Percentiles rank a stretch among this genome's conserved stretches.
phyloP scores from a whole-genome alignment of 1,139 yeast species.

The Scheffersomyces segobiensis region DNA sequence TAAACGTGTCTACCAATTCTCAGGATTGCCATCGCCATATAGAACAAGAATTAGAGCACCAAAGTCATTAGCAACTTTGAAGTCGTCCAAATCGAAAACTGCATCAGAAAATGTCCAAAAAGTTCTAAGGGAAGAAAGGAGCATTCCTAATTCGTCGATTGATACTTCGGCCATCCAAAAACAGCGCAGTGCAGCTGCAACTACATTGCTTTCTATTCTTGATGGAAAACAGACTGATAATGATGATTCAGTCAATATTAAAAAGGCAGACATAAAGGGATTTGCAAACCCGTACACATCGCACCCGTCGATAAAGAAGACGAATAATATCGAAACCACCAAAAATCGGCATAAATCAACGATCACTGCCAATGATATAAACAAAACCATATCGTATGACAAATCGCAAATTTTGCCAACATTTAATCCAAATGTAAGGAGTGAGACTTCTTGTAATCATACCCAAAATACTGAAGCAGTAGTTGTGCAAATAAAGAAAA shows the following conservation, averaged over 20 bases:
- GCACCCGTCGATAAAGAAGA: constrained; percentile 19
- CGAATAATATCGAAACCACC: constrained; percentile 8
- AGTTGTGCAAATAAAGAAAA: not conserved
- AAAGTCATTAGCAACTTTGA: not conserved
- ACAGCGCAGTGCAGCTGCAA: constrained; percentile 64
- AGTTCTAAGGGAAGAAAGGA: not conserved
- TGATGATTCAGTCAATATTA: constrained; percentile 7
- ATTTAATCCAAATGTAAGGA: not conserved
- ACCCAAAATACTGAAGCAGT: not conserved
- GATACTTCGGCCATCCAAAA: constrained; percentile 6
- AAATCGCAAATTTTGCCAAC: constrained; percentile 29
- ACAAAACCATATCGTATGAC: constrained; percentile 37
- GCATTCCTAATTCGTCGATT: not conserved
- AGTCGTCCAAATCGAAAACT: not conserved
- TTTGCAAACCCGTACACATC: constrained; percentile 57
- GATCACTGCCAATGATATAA: constrained; percentile 38
- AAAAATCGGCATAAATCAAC: constrained; percentile 3
- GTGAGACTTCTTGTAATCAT: not conserved
- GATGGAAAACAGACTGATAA: constrained; percentile 32
- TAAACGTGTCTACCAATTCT: constrained; percentile 59
- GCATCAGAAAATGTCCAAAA: not conserved
- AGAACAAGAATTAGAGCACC: constrained; percentile 49
- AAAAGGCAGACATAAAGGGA: constrained; percentile 22
- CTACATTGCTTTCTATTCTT: constrained; percentile 61
- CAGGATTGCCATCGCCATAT: constrained; percentile 67